Percentiles rank a stretch among this genome's conserved stretches.
phyloP scores from a whole-genome alignment of 2,329 filamentous ascomycete species.

The Talaromyces marneffei region DNA sequence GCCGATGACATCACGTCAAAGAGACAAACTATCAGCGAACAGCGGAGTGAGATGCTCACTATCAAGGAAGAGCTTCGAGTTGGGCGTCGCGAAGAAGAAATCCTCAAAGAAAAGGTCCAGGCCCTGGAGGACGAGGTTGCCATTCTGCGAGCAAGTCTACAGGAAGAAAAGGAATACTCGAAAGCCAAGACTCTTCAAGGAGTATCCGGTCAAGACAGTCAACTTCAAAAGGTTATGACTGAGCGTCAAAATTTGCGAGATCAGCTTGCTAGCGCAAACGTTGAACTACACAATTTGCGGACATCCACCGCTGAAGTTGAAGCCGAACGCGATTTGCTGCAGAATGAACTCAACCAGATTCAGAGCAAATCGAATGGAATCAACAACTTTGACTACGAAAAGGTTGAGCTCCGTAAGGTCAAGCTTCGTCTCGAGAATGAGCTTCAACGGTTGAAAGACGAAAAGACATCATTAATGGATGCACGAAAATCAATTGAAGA shows the following conservation, averaged over 20 bases:
- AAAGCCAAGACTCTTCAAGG: slow-evolving; percentile 53
- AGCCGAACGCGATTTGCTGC: slow-evolving; percentile 62
- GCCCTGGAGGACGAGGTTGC: slow-evolving; percentile 71
- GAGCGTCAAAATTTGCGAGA: slow-evolving; percentile 62
- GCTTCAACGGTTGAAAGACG: slow-evolving; percentile 58
- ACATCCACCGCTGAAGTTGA: slow-evolving; percentile 53
- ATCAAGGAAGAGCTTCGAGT: slow-evolving; percentile 66
- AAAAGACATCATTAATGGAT: slow-evolving; percentile 54
- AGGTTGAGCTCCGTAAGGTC: slow-evolving; percentile 61
- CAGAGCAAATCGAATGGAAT: slow-evolving; percentile 54
- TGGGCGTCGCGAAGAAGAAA: slow-evolving; percentile 57
- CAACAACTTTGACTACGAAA: slow-evolving; percentile 61
- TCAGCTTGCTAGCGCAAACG: slow-evolving; percentile 53
- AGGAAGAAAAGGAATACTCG: slow-evolving; percentile 59
- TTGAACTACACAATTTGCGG: slow-evolving; percentile 56
- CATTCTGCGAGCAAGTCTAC: slow-evolving; percentile 60
- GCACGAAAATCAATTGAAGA: slow-evolving; percentile 56
- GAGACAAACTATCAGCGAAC: slow-evolving; percentile 58
- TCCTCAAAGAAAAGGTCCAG: slow-evolving; percentile 60
- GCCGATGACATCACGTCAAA: slow-evolving; percentile 65
- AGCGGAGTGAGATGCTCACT: slow-evolving; percentile 60
- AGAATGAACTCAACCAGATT: slow-evolving; percentile 53
- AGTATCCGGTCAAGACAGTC: slow-evolving; percentile 53
- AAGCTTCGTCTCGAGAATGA: slow-evolving; percentile 64
- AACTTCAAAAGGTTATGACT: slow-evolving; percentile 51